Conservation (phyloP, 1,284 basidiomycete species). For the Microbotryum intermedium region DNA sequence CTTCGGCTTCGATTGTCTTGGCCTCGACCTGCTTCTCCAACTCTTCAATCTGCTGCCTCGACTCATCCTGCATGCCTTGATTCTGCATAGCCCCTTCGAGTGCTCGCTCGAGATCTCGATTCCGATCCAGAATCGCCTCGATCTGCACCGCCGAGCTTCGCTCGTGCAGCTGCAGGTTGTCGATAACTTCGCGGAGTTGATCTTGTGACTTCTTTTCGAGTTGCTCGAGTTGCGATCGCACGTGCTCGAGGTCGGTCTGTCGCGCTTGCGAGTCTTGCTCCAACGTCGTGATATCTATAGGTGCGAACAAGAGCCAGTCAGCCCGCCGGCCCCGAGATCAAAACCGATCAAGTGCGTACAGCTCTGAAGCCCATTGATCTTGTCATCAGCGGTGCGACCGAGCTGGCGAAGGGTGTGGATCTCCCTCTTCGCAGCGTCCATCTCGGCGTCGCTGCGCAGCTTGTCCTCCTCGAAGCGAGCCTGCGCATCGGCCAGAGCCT, state of each 20-base stretch:
- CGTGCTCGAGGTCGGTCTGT: neutral
- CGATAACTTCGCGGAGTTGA: too few relatives aligned
- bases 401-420: constrained; percentile 21
- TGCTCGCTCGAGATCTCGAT: neutral
- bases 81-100: neutral
- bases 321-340: neutral
- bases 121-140: neutral
- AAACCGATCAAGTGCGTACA: neutral
- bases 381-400: neutral
- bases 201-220: neutral
- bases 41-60: constrained; percentile 8
- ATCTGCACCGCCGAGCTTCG: constrained; percentile 14
- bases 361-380: neutral
- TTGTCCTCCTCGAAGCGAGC: neutral
- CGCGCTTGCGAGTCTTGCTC: neutral
- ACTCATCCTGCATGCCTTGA: neutral
- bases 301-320: neutral
- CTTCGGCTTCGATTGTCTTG: constrained; percentile 19
- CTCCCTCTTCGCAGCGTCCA: constrained; percentile 5
- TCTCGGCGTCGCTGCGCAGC: neutral
- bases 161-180: neutral
- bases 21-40: constrained; percentile 13
- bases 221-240: neutral
- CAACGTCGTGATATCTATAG: neutral
- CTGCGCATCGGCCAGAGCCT: neutral